These are phyloP conservation scores for Cochlearia excelsa DNA, from an alignment of 345 rosid species.

Conservation along the genomic window DNA sequence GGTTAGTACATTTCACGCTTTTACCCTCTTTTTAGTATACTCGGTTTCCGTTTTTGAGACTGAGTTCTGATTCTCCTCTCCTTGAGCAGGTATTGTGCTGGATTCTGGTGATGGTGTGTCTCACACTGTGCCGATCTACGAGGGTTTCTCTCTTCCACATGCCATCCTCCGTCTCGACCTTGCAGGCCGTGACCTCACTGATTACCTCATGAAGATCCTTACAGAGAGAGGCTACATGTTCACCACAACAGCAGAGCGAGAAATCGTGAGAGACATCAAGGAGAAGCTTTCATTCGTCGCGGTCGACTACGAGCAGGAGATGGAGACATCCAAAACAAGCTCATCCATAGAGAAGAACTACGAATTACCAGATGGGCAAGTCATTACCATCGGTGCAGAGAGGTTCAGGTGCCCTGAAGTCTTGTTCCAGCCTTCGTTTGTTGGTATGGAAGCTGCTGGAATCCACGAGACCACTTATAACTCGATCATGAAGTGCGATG, in stretches of 20 bases:
- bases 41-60: too few relatives aligned
- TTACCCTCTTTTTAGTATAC: too few relatives aligned
- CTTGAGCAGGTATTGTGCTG: slow-evolving; percentile 39
- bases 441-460: slow-evolving; percentile 86
- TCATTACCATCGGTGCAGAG: slow-evolving; percentile 61
- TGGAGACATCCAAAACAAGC: background rate
- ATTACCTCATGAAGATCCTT: slow-evolving; percentile 50
- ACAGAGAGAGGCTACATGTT: slow-evolving; percentile 8
- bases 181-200: slow-evolving; percentile 25
- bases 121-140: slow-evolving; percentile 57
- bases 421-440: slow-evolving; percentile 80
- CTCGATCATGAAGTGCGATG: slow-evolving; percentile 6
- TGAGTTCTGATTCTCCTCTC: too few relatives aligned
- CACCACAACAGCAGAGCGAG: too few relatives aligned
- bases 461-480: slow-evolving; percentile 82
- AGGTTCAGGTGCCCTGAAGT: slow-evolving; percentile 84
- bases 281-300: slow-evolving; percentile 48
- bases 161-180: slow-evolving; percentile 52
- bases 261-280: too few relatives aligned
- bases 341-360: too few relatives aligned
- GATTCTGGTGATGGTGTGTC: slow-evolving; percentile 23
- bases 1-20: slow-evolving; percentile 25
- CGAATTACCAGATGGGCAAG: too few relatives aligned
- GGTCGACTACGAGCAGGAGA: slow-evolving; percentile 77
- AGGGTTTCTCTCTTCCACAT: slow-evolving; percentile 57